A percentile compares a stretch with the other conserved stretches of the same genome.
These are phyloP conservation scores for Fusarium albidum DNA, from an alignment of 2,329 filamentous ascomycete species.

Conservation along the genomic window DNA sequence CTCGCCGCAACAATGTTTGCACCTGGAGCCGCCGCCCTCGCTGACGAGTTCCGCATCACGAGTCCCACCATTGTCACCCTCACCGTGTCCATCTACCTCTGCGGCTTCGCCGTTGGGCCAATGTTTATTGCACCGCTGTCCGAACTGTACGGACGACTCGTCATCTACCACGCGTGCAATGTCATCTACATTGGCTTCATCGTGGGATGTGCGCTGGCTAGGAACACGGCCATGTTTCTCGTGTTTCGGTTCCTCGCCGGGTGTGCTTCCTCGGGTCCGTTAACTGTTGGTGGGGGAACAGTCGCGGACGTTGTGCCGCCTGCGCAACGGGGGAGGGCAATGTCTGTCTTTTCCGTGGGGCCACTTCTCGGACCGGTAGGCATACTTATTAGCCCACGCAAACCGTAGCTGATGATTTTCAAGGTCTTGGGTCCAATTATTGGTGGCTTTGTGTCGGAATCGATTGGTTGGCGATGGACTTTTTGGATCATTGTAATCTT, in stretches of 20 bases:
- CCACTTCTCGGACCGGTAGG: slow-evolving; percentile 63
- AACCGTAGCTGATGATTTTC: slow-evolving; percentile 9
- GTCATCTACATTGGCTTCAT: slow-evolving; percentile 63
- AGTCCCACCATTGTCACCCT: slow-evolving; percentile 48
- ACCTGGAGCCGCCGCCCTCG: slow-evolving; percentile 60
- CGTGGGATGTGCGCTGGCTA: slow-evolving; percentile 51
- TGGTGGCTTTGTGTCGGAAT: slow-evolving; percentile 55
- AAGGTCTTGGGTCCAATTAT: slow-evolving; percentile 40
- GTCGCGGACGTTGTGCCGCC: slow-evolving; percentile 68
- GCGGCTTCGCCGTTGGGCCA: slow-evolving; percentile 63
- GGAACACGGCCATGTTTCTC: slow-evolving; percentile 68
- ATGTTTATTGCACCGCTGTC: slow-evolving; percentile 68
- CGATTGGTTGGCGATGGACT: slow-evolving; percentile 59
- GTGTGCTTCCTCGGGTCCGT: slow-evolving; percentile 66
- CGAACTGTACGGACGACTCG: slow-evolving; percentile 65
- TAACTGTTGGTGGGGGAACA: slow-evolving; percentile 72
- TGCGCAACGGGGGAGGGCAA: slow-evolving; percentile 65
- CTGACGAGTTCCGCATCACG: slow-evolving; percentile 49
- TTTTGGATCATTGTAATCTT: slow-evolving; percentile 60
- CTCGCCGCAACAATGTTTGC: slow-evolving; percentile 46
- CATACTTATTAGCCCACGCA: background rate
- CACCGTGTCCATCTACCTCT: slow-evolving; percentile 53
- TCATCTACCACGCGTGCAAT: slow-evolving; percentile 44
- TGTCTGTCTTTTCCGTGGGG: slow-evolving; percentile 68
- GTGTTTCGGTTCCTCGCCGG: slow-evolving; percentile 68